Evolutionary conservation across 192 early-diverging fungal genomes (phyloP), one percentile per base, ranked within the genome.

Genomic region (Phlyctochytrium planicorne): DNA sequence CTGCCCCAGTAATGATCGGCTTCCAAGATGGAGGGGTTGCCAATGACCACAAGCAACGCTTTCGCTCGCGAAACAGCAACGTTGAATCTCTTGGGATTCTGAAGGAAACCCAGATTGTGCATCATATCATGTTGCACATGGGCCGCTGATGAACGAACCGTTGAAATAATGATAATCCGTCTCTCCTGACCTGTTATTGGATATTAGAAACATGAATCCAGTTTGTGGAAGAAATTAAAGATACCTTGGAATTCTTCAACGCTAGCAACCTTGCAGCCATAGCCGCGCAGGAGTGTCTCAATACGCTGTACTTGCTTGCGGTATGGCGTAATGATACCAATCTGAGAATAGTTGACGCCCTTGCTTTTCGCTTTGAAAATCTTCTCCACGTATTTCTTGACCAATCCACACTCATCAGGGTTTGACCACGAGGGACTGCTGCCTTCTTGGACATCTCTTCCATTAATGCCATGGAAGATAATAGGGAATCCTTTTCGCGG

Each of bases 11-110:
- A 30, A 24, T 59, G 23, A 36, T 76, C 74, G 29, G 55, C 53
- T 20, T 47, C 32, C 4, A 79, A 63, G 52, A 73, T 65, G 10
- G 68, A 47, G 0, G 66, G 59, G 31, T 69, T 69, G 17, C 80
- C 80, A 34, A 82, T 59, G 17, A 76, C 60, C 34, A 82, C 67
- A 52, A 82, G 34, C 0, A 76, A 63, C 3, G 73, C 59, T 56
- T 81, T 75, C 1, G 80, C 80, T 1, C 80, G 61, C 20, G 80
- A 80, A 24, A 82, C 56, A 2, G 72, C 72, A 2, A 82, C 80
- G 59, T 82, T 82, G 67, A 82, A 74, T 16, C 80, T 66, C 47
- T 77, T 80, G 10, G 80, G 80, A 52, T 77, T 71, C 34, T 69
- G 53, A 47, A 82, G 62, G 53, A 79, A 67, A 4, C 77, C 77